Evolutionary conservation across 2,329 filamentous ascomycete genomes (phyloP).

Genomic region (Cyanodermella asteris): DNA sequence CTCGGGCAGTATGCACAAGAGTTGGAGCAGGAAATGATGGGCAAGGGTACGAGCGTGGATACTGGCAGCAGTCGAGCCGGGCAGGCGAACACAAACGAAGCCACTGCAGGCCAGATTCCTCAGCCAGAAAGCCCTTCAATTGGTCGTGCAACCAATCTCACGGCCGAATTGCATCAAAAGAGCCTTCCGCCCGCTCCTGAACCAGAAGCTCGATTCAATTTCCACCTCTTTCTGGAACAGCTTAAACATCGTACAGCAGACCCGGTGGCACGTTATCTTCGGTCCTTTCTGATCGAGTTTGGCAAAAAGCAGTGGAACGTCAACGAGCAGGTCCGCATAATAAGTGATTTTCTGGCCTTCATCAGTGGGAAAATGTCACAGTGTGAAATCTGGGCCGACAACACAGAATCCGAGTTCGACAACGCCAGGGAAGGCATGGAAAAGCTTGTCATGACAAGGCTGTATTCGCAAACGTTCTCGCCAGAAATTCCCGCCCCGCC

Average conservation of each 20-base stretch:
- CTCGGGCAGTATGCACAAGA: no score
- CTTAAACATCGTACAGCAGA: constrained; percentile 93
- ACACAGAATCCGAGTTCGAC: constrained; percentile 92
- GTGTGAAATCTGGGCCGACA: constrained; percentile 89
- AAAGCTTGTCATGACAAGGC: constrained; percentile 94
- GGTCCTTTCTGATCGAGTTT: constrained; percentile 87
- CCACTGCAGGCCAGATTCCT: no score
- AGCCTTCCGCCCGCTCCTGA: constrained; percentile 40
- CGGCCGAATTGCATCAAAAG: no score
- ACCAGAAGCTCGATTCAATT: constrained; percentile 77
- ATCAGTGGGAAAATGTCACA: constrained; percentile 96
- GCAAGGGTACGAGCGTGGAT: no score
- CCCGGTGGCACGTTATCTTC: constrained; percentile 82
- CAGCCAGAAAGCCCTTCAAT: no score
- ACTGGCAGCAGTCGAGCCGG: no score
- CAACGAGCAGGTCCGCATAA: constrained; percentile 97
- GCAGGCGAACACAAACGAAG: no score
- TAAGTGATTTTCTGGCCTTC: constrained; percentile 85
- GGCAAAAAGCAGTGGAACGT: constrained; percentile 98
- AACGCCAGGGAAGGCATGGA: constrained; percentile 98
- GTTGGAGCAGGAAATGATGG: no score
- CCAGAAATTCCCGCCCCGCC: constrained; percentile 72
- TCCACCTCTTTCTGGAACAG: constrained; percentile 90
- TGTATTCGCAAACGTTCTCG: constrained; percentile 91
- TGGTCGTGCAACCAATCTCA: no score